These are phyloP conservation scores for Populus hybrid DNA, from an alignment of 441 rosid genomes.

Conservation along the genomic window DNA sequence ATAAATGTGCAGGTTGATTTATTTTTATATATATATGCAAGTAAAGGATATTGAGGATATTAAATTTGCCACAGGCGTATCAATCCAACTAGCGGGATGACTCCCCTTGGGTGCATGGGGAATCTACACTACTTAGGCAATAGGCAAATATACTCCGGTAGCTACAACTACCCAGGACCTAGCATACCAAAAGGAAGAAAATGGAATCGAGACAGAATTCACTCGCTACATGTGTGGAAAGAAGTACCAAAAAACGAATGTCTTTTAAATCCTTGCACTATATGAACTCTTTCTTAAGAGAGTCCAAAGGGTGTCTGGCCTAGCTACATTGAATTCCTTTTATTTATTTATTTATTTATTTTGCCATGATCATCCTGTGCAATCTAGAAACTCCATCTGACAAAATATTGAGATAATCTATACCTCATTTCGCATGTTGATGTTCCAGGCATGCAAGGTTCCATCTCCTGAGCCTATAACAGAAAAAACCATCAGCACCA, in stretches of 20 bases:
- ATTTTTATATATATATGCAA: not conserved
- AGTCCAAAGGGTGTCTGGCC: not conserved
- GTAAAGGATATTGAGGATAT: not conserved
- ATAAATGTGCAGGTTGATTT: not conserved
- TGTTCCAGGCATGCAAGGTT: conserved; percentile 82
- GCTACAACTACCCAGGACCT: not conserved
- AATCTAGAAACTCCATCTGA: not conserved
- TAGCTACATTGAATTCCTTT: not conserved
- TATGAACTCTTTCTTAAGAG: not conserved
- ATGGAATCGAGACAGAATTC: not conserved
- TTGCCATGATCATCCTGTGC: not conserved
- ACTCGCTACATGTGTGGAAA: not conserved
- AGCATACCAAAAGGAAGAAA: not conserved
- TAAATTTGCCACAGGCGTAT: not conserved
- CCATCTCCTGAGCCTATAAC: conserved; percentile 89
- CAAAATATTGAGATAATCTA: not conserved
- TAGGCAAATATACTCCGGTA: not conserved
- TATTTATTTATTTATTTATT: not conserved
- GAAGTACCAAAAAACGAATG: not conserved
- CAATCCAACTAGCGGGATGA: not conserved
- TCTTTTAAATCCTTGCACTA: not conserved
- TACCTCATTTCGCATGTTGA: conserved; percentile 76
- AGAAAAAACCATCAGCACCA: not conserved
- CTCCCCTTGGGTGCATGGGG: not conserved
- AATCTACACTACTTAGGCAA: not conserved